Evolutionary conservation across 139 green algal genomes (phyloP).

Genomic region (Mesotaenium endlicherianum): DNA sequence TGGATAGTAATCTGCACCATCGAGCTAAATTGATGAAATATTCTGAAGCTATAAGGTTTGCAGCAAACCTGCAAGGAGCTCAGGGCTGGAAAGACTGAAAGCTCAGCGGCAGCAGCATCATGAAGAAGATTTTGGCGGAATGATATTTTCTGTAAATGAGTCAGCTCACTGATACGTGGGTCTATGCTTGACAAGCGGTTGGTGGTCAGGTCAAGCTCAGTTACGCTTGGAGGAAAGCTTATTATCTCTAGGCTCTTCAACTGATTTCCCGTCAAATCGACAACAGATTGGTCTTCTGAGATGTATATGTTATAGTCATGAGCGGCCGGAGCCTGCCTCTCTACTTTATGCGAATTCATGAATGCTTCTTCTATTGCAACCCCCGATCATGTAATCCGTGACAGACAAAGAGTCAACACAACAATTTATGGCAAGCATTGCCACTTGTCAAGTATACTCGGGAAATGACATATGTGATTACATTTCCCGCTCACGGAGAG

Average conservation of each 20-base stretch:
- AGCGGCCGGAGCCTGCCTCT: too few species aligned
- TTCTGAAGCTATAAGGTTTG: too few species aligned
- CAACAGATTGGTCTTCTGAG: constrained; percentile 21
- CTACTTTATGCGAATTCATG: too few species aligned
- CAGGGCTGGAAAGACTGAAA: background rate
- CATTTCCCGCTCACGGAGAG: too few species aligned
- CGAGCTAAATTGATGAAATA: too few species aligned
- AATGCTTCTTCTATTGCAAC: too few species aligned
- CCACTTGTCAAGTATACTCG: too few species aligned
- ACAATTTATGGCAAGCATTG: too few species aligned
- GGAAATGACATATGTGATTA: too few species aligned
- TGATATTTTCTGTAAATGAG: constrained; percentile 29
- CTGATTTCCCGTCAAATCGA: constrained; percentile 48
- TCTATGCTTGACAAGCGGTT: constrained; percentile 41
- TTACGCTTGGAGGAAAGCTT: constrained; percentile 21
- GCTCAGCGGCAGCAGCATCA: constrained; percentile 10
- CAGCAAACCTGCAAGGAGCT: background rate
- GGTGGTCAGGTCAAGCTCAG: constrained; percentile 45
- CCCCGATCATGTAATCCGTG: too few species aligned
- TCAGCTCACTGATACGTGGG: constrained; percentile 15
- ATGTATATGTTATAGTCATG: constrained; percentile 23
- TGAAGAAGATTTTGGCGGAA: constrained; percentile 37
- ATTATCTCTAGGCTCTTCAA: constrained; percentile 22
- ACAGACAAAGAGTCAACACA: too few species aligned
- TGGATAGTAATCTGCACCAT: too few species aligned